These are phyloP conservation scores for Geosiphon pyriformis DNA, from an alignment of 192 early-diverging fungal genomes.

Conservation along the genomic window DNA sequence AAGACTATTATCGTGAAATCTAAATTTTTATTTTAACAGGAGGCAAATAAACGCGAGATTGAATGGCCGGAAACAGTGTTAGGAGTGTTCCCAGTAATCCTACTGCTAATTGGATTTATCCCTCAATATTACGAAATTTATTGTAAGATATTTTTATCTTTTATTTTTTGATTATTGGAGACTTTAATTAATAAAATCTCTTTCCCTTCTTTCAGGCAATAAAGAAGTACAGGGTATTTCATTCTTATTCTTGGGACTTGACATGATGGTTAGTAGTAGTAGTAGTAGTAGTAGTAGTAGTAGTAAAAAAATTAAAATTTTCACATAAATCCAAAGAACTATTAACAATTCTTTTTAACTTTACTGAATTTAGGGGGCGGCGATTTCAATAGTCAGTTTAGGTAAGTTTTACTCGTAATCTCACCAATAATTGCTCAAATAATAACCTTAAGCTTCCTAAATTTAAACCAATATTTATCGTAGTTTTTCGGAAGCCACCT, in stretches of 20 bases:
- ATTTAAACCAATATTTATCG: too few species aligned
- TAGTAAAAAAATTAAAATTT: too few species aligned
- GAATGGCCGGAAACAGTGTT: slow-evolving; percentile 21
- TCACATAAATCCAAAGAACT: too few species aligned
- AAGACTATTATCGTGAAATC: neutral
- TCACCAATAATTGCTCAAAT: too few species aligned
- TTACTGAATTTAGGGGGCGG: slow-evolving; percentile 28
- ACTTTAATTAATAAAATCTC: neutral
- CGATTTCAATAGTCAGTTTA: slow-evolving; percentile 32
- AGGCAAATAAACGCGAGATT: slow-evolving; percentile 11
- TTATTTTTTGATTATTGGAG: neutral
- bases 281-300: too few species aligned
- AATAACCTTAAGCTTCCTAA: too few species aligned
- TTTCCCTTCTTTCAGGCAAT: slow-evolving; percentile 3
- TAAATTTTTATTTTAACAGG: neutral
- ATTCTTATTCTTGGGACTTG: slow-evolving; percentile 32
- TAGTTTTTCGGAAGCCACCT: too few species aligned
- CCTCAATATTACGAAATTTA: slow-evolving; percentile 39
- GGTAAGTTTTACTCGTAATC: too few species aligned
- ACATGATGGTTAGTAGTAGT: too few species aligned
- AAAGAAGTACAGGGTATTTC: slow-evolving; percentile 31
- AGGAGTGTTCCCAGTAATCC: slow-evolving; percentile 29
- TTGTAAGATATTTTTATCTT: slow-evolving; percentile 10
- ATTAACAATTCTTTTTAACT: too few species aligned
- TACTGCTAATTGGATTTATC: slow-evolving; percentile 30